Conservation (phyloP, 2,329 filamentous ascomycete genomes). For the Ophiocordyceps robertsii region DNA sequence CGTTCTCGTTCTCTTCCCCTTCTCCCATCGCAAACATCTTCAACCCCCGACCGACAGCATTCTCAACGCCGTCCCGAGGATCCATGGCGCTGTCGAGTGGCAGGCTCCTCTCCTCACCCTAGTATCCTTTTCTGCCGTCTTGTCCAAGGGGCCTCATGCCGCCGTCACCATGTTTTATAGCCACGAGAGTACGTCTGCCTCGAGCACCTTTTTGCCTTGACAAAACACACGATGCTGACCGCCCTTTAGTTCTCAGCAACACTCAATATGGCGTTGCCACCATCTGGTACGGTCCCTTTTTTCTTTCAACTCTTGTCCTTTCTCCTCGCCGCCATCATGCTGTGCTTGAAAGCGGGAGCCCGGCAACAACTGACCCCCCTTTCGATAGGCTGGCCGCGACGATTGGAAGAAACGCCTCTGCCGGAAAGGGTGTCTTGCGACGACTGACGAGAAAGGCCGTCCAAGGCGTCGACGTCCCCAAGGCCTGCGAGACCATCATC, state of each 20-base stretch:
- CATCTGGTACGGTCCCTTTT: slow-evolving; percentile 57
- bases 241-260: slow-evolving; percentile 57
- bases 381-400: slow-evolving; percentile 74
- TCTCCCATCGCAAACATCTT: no score
- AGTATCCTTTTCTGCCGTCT: not conserved
- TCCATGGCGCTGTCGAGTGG: no score
- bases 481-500: slow-evolving; percentile 80
- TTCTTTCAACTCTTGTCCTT: not conserved
- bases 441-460: slow-evolving; percentile 78
- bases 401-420: slow-evolving; percentile 56
- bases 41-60: no score
- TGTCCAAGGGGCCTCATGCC: not conserved
- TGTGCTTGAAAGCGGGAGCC: not conserved
- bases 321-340: not conserved
- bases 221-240: slow-evolving; percentile 9
- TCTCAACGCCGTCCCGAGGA: no score
- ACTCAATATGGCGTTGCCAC: slow-evolving; percentile 87
- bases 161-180: slow-evolving; percentile 72
- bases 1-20: no score
- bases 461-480: slow-evolving; percentile 71
- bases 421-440: slow-evolving; percentile 61
- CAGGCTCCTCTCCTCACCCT: no score
- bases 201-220: not conserved
- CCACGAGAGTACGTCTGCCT: slow-evolving; percentile 60
- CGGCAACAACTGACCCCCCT: not conserved